phyloP scores from a whole-genome alignment of 2,329 filamentous ascomycete species.

The Fusarium fracticaudum region DNA sequence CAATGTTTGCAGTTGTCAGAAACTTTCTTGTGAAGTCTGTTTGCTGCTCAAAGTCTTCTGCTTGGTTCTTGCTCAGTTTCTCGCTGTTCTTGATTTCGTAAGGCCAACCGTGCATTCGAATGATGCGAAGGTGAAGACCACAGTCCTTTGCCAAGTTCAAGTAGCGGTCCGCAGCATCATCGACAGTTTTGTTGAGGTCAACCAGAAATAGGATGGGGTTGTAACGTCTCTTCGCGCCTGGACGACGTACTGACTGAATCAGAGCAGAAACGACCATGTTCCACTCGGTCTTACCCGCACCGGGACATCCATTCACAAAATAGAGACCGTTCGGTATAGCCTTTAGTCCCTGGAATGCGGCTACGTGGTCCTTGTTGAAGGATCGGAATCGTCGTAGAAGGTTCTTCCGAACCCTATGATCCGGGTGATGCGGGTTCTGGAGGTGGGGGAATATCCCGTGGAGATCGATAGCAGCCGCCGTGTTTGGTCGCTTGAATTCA shows the following conservation, averaged over 20 bases:
- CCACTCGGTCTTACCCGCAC: constrained; percentile 60
- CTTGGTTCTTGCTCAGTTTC: constrained; percentile 39
- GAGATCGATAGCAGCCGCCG: constrained; percentile 36
- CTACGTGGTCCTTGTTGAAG: constrained; percentile 52
- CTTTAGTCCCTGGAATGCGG: constrained; percentile 48
- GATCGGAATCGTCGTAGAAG: constrained; percentile 45
- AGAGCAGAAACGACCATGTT: constrained; percentile 54
- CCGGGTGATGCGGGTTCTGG: constrained; percentile 35
- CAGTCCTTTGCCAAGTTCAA: constrained; percentile 48
- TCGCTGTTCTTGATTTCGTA: constrained; percentile 48
- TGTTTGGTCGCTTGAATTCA: constrained; percentile 41
- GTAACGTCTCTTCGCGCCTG: constrained; percentile 27
- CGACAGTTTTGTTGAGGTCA: constrained; percentile 59
- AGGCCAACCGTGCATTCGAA: constrained; percentile 55
- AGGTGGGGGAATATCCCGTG: constrained; percentile 48
- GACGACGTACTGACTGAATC: constrained; percentile 46
- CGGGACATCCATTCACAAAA: constrained; percentile 58
- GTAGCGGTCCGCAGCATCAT: constrained; percentile 57
- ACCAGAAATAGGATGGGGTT: constrained; percentile 56
- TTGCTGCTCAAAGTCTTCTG: neutral
- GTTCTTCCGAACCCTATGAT: constrained; percentile 34
- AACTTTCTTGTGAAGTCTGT: constrained; percentile 51
- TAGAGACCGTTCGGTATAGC: constrained; percentile 54
- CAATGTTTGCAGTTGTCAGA: constrained; percentile 41
- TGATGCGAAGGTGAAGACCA: constrained; percentile 47